These are phyloP conservation scores for Aspergillus caelatus DNA, from an alignment of 2,329 filamentous ascomycete species.

Conservation along the genomic window DNA sequence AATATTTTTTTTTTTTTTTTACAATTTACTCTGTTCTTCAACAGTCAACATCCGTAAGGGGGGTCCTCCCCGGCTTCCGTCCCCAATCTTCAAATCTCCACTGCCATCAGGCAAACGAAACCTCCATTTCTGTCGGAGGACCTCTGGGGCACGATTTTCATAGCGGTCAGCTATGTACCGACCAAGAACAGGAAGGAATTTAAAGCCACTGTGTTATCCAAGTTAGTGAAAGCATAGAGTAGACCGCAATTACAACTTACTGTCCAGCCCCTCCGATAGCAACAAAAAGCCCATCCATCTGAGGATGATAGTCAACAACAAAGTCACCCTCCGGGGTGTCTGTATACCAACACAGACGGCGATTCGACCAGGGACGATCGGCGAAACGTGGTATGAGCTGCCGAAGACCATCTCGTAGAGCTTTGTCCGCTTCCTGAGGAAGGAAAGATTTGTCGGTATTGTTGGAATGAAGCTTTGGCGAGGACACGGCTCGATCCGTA, in stretches of 20 bases:
- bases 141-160: constrained; percentile 4
- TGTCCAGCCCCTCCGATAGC: constrained; percentile 24
- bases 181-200: constrained; percentile 21
- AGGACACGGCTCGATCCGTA: constrained; percentile 29
- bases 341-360: constrained; percentile 72
- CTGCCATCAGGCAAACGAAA: constrained; percentile 2
- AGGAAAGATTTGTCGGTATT: constrained; percentile 42
- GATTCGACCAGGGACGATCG: constrained; percentile 60
- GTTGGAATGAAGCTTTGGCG: constrained; percentile 39
- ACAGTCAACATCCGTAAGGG: constrained; percentile 13
- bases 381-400: constrained; percentile 63
- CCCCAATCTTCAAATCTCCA: constrained; percentile 9
- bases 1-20: neutral
- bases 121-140: constrained; percentile 16
- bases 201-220: constrained; percentile 12
- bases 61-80: constrained; percentile 19
- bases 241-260: constrained; percentile 19
- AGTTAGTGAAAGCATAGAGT: neutral
- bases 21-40: constrained; percentile 16
- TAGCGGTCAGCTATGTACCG: constrained; percentile 17
- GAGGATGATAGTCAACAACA: constrained; percentile 67
- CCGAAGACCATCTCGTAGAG: constrained; percentile 61
- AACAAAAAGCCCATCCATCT: constrained; percentile 49
- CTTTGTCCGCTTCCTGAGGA: constrained; percentile 58
- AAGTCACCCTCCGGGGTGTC: constrained; percentile 71